phyloP scores from a whole-genome alignment of 805 yeast species.

The Candida incommunis region DNA sequence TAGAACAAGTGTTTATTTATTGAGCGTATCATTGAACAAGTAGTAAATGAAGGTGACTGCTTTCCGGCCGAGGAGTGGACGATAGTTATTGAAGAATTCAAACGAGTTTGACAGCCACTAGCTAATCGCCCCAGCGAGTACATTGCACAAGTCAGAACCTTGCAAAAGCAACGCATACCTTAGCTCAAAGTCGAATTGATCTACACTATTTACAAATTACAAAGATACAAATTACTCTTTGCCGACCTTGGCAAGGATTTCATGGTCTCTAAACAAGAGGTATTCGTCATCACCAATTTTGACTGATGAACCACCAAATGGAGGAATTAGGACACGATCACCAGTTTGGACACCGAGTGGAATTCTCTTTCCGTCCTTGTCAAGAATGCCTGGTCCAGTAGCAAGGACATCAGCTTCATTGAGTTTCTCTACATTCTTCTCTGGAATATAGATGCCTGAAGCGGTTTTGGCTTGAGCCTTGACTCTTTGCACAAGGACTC shows the following conservation, averaged over 20 bases:
- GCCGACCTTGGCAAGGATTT: slow-evolving; percentile 78
- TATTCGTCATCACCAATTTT: slow-evolving; percentile 68
- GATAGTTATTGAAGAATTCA: no score
- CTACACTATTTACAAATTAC: neutral
- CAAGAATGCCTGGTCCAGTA: slow-evolving; percentile 85
- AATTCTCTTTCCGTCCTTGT: slow-evolving; percentile 59
- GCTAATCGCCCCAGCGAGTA: no score
- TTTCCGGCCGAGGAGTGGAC: no score
- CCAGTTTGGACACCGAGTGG: slow-evolving; percentile 73
- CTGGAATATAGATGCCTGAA: slow-evolving; percentile 87
- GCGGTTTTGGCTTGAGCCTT: slow-evolving; percentile 87
- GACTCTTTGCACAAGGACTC: slow-evolving; percentile 88
- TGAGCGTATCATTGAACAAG: no score
- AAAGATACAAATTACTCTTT: slow-evolving; percentile 30
- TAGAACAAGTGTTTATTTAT: no score
- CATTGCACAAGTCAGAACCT: no score
- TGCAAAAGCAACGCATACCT: no score
- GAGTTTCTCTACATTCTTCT: slow-evolving; percentile 87
- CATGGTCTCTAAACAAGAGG: slow-evolving; percentile 79
- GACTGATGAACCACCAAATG: slow-evolving; percentile 83
- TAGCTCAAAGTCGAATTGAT: no score
- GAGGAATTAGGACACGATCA: slow-evolving; percentile 88
- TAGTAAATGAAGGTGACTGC: no score
- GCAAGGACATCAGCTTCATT: slow-evolving; percentile 87
- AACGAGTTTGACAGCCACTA: no score